These are phyloP conservation scores for Gloeostereum incarnatum DNA, from an alignment of 768 basidiomycete genomes.

Conservation along the genomic window DNA sequence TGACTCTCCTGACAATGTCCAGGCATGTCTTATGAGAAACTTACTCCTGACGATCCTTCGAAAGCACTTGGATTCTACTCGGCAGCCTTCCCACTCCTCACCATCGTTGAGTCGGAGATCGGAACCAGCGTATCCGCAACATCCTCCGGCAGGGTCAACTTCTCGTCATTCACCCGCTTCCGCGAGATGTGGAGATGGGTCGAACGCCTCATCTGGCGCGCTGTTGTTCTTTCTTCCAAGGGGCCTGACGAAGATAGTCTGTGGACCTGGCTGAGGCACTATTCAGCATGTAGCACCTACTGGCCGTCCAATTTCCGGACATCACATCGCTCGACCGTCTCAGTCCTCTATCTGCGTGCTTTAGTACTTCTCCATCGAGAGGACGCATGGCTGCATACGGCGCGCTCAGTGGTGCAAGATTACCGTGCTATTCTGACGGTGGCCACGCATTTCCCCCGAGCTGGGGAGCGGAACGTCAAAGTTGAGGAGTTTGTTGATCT, in stretches of 20 bases:
- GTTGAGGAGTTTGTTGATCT: slow-evolving; percentile 83
- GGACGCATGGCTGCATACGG: slow-evolving; percentile 52
- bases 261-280: slow-evolving; percentile 59
- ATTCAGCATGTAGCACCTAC: slow-evolving; percentile 47
- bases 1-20: background rate
- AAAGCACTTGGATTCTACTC: slow-evolving; percentile 52
- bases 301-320: slow-evolving; percentile 82
- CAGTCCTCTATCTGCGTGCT: slow-evolving; percentile 65
- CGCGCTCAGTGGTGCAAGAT: slow-evolving; percentile 59
- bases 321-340: slow-evolving; percentile 61
- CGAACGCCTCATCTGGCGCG: slow-evolving; percentile 78
- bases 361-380: slow-evolving; percentile 43
- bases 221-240: slow-evolving; percentile 54
- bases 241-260: slow-evolving; percentile 29
- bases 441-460: slow-evolving; percentile 70
- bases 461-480: slow-evolving; percentile 67
- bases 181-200: slow-evolving; percentile 86
- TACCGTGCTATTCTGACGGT: slow-evolving; percentile 60
- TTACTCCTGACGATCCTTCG: slow-evolving; percentile 36
- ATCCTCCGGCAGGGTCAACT: slow-evolving; percentile 26
- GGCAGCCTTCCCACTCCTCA: slow-evolving; percentile 44
- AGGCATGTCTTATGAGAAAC: slow-evolving; percentile 74
- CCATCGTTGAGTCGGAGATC: slow-evolving; percentile 37
- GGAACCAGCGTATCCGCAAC: slow-evolving; percentile 19
- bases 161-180: slow-evolving; percentile 51